Percentiles rank a stretch among this genome's conserved stretches.
These are phyloP conservation scores for Drechslerella coelobrocha DNA, from an alignment of 2,329 filamentous ascomycete genomes.

Conservation along the genomic window DNA sequence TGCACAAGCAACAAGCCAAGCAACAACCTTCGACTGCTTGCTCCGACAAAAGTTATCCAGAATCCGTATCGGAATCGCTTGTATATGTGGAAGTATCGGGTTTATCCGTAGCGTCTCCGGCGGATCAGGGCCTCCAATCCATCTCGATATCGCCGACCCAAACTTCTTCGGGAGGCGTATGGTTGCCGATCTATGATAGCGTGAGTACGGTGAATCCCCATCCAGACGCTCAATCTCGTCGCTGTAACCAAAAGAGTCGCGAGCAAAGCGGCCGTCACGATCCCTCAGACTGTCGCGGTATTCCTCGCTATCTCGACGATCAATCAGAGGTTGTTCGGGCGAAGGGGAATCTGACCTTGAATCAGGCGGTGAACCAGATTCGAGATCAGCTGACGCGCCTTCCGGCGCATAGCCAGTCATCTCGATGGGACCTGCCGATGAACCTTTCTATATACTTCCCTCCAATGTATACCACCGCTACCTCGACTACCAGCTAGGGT, in stretches of 20 bases:
- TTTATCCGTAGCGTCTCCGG: slow-evolving; percentile 64
- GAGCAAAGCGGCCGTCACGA: slow-evolving; percentile 15
- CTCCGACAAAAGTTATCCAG: slow-evolving; percentile 64
- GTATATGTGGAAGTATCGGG: slow-evolving; percentile 70
- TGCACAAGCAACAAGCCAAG: slow-evolving; percentile 68
- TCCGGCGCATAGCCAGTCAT: slow-evolving; percentile 49
- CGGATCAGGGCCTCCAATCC: slow-evolving; percentile 63
- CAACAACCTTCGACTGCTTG: slow-evolving; percentile 57
- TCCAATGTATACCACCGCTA: slow-evolving; percentile 6
- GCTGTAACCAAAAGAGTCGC: slow-evolving; percentile 21
- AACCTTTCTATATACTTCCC: slow-evolving; percentile 15
- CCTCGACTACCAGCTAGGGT: neutral
- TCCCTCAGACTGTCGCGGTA: slow-evolving; percentile 23
- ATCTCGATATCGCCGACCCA: slow-evolving; percentile 29
- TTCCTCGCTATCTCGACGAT: slow-evolving; percentile 10
- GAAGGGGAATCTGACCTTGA: slow-evolving; percentile 51
- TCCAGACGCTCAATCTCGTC: slow-evolving; percentile 49
- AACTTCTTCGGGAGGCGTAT: slow-evolving; percentile 36
- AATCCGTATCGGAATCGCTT: slow-evolving; percentile 70
- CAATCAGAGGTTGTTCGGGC: slow-evolving; percentile 46
- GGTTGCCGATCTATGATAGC: slow-evolving; percentile 43
- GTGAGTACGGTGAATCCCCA: slow-evolving; percentile 39
- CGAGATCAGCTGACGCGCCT: slow-evolving; percentile 50
- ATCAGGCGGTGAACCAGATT: slow-evolving; percentile 49
- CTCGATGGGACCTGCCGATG: slow-evolving; percentile 43